phyloP scores from a whole-genome alignment of 148 eudicot genomes.

The Camellia sinensis region DNA sequence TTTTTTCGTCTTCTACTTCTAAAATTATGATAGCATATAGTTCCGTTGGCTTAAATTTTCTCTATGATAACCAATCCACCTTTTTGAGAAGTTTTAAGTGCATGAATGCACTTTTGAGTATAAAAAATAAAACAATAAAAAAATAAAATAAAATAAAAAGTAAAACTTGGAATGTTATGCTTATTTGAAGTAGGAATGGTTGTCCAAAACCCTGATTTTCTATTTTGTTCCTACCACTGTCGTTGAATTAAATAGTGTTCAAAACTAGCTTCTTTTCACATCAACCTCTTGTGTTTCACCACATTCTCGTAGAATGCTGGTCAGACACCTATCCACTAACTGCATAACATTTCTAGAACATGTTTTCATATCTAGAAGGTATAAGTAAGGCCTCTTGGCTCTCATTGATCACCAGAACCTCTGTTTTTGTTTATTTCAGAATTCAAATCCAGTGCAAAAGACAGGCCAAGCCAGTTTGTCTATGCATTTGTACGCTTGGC shows the following conservation, averaged over 20 bases:
- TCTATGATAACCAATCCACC: not conserved
- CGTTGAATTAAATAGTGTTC: not conserved
- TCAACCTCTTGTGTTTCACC: not conserved
- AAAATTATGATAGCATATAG: not conserved
- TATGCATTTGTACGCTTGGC: not conserved
- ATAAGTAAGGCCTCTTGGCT: not conserved
- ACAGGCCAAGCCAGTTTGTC: not conserved
- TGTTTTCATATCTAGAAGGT: no score
- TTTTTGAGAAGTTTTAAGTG: conserved; percentile 5
- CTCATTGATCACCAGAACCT: not conserved
- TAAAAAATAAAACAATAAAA: not conserved
- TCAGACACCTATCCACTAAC: not conserved
- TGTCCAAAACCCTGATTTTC: not conserved
- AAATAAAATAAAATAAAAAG: no score
- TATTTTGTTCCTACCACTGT: not conserved
- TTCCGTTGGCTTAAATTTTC: not conserved
- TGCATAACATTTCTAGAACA: no score
- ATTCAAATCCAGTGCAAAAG: not conserved
- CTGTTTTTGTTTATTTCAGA: not conserved
- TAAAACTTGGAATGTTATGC: not conserved
- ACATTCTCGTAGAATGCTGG: no score
- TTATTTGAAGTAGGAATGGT: not conserved
- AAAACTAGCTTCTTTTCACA: not conserved
- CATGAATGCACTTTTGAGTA: not conserved
- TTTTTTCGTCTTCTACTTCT: not conserved